phyloP scores from a whole-genome alignment of 2,329 filamentous ascomycete species.

The Ophiostoma ulmi region DNA sequence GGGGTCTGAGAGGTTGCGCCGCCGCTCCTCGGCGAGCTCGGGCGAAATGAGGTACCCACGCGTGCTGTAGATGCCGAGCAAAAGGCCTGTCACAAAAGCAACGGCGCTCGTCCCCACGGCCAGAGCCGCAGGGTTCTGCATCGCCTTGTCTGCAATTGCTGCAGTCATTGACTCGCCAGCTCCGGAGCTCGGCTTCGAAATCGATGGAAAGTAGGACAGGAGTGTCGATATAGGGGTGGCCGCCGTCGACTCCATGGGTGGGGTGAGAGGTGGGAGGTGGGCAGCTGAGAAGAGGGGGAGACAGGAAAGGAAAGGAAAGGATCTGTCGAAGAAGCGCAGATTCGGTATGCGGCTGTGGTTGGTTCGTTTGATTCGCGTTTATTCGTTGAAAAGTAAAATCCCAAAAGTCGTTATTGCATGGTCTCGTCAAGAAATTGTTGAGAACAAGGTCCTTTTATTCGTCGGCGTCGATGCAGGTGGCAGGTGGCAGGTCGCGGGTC shows the following conservation, averaged over 20 bases:
- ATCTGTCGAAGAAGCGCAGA: not conserved
- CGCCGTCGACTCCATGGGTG: conserved; percentile 6
- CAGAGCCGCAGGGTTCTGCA: conserved; percentile 36
- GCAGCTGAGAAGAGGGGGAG: not conserved
- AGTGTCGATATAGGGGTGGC: not conserved
- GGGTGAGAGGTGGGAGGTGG: not conserved
- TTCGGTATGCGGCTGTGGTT: not conserved
- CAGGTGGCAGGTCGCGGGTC: not conserved
- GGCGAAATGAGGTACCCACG: conserved; percentile 56
- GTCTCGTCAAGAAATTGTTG: not conserved
- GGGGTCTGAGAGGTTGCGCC: conserved; percentile 53
- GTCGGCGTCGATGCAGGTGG: conserved; percentile 7
- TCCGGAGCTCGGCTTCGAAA: conserved; percentile 9
- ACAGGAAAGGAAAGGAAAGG: not conserved
- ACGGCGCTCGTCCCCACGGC: conserved; percentile 69
- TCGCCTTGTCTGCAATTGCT: conserved; percentile 12
- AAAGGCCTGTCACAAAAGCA: conserved; percentile 70
- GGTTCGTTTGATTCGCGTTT: not conserved
- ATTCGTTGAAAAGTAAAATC: not conserved
- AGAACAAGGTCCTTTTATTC: conserved; percentile 5
- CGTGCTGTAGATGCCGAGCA: conserved; percentile 70
- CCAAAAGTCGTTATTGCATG: conserved; percentile 6
- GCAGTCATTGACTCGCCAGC: conserved; percentile 2
- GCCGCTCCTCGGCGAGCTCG: conserved; percentile 51
- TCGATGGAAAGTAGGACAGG: conserved; percentile 12